phyloP scores from a whole-genome alignment of 495 filamentous ascomycete genomes.

The Penicillium desertorum region DNA sequence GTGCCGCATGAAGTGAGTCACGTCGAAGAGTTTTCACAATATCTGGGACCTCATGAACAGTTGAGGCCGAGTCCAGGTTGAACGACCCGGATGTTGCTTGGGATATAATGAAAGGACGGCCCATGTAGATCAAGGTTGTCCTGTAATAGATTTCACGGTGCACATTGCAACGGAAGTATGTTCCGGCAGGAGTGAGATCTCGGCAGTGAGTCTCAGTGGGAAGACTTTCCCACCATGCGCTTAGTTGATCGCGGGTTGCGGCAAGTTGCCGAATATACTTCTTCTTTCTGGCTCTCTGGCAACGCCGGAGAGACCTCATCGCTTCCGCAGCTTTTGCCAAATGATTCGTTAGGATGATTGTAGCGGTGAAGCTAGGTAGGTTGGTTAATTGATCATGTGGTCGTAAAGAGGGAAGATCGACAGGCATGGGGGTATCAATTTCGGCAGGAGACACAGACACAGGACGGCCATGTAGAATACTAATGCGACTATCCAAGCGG shows the following conservation, averaged over 20 bases:
- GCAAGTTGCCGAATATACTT: conserved; percentile 15
- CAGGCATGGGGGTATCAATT: conserved; percentile 15
- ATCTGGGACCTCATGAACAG: background rate
- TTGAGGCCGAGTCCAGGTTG: background rate
- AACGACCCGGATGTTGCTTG: background rate
- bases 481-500: conserved; percentile 12
- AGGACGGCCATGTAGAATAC: conserved; percentile 19
- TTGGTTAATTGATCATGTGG: conserved; percentile 6
- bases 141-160: conserved; percentile 15
- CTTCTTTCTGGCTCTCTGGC: background rate
- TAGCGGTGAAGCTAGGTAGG: conserved; percentile 12
- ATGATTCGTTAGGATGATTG: conserved; percentile 15
- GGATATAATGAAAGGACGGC: conserved; percentile 16
- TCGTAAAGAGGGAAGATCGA: conserved; percentile 2
- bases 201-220: conserved; percentile 16
- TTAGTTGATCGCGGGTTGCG: conserved; percentile 8
- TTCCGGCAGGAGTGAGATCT: conserved; percentile 11
- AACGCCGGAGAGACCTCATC: conserved; percentile 15
- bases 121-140: conserved; percentile 14
- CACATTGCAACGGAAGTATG: conserved; percentile 17
- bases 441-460: conserved; percentile 13
- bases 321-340: conserved; percentile 10
- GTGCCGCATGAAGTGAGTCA: conserved; percentile 16
- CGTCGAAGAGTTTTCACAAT: conserved; percentile 3
- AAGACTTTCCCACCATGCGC: conserved; percentile 17